Evolutionary conservation across 2,329 filamentous ascomycete species (phyloP).

Genomic region (Apiospora hydei): DNA sequence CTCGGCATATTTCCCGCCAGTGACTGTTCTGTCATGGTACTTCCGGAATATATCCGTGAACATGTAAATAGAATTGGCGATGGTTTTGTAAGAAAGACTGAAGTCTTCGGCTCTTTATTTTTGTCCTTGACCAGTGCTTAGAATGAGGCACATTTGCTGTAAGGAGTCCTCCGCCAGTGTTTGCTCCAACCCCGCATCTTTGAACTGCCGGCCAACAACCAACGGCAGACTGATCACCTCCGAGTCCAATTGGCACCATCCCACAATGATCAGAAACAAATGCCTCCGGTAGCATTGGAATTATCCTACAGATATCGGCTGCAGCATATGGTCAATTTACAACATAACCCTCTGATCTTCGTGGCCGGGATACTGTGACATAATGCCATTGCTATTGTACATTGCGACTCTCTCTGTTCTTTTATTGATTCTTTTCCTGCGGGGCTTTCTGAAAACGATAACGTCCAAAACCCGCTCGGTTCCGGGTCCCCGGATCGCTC

Average conservation of each 20-base stretch:
- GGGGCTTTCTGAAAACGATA: neutral
- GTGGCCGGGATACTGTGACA: no score
- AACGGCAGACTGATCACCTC: neutral
- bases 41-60: neutral
- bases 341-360: neutral
- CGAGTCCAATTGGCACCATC: no score
- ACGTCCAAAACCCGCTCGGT: neutral
- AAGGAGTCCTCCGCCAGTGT: neutral
- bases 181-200: constrained; percentile 2
- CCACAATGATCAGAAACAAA: neutral
- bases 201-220: neutral
- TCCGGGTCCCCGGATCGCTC: neutral
- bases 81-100: neutral
- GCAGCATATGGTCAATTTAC: neutral
- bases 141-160: neutral
- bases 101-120: neutral
- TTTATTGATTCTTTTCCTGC: neutral
- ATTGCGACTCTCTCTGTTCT: neutral
- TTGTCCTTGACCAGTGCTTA: neutral
- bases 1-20: no score
- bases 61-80: neutral
- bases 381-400: neutral
- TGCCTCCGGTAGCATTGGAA: no score
- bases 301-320: neutral
- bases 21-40: neutral